A percentile compares a stretch with the other conserved stretches of the same genome.
These are phyloP conservation scores for Hygrophorus russula DNA, from an alignment of 768 basidiomycete species.

Conservation along the genomic window DNA sequence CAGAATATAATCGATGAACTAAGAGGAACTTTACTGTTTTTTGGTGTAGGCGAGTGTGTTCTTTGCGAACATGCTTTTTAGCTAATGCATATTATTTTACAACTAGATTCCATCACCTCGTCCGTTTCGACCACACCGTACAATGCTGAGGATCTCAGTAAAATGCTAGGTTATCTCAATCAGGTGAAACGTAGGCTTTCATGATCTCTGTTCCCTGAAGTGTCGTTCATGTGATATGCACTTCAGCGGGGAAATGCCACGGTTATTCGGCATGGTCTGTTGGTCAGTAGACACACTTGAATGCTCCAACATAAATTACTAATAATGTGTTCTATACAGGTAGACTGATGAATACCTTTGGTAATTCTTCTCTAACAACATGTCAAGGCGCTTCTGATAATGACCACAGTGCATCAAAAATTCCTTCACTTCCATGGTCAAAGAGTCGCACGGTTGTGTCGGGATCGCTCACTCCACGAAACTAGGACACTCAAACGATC, in stretches of 20 bases:
- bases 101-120: slow-evolving; percentile 28
- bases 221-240: background rate
- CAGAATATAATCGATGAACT: slow-evolving; percentile 21
- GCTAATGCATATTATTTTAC: background rate
- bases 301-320: background rate
- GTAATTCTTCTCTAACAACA: slow-evolving; percentile 14
- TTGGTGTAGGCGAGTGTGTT: slow-evolving; percentile 20
- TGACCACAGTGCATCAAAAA: slow-evolving; percentile 20
- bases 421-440: no score
- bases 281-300: background rate
- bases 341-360: slow-evolving; percentile 31
- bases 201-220: background rate
- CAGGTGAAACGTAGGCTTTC: slow-evolving; percentile 23
- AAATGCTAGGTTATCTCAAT: slow-evolving; percentile 24
- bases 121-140: slow-evolving; percentile 27
- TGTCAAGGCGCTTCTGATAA: background rate
- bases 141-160: slow-evolving; percentile 22
- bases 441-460: slow-evolving; percentile 36
- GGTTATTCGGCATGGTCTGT: slow-evolving; percentile 18
- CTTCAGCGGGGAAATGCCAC: background rate
- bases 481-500: no score
- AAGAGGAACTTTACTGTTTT: slow-evolving; percentile 25
- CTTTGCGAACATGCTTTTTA: background rate
- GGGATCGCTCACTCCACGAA: slow-evolving; percentile 30
- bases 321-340: slow-evolving; percentile 15